phyloP scores from a whole-genome alignment of 805 yeast species.

The Barnettozyma siamensis region DNA sequence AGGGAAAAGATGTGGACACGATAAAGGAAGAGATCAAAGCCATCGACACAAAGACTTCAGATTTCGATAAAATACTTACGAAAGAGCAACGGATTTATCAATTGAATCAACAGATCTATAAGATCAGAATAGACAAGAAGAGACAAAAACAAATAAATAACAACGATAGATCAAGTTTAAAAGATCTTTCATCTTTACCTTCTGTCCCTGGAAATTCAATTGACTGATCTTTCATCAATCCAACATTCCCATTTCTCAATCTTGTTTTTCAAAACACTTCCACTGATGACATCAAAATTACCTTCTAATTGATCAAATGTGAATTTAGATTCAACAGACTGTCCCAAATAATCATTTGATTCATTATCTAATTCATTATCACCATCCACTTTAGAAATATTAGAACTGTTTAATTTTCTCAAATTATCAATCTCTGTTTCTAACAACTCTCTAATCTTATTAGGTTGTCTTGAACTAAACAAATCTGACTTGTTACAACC shows the following conservation, averaged over 20 bases:
- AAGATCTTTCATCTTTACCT: conserved; percentile 30
- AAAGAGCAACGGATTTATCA: conserved; percentile 31
- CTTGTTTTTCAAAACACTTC: conserved; percentile 59
- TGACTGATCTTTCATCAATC: conserved; percentile 71
- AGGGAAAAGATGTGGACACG: conserved; percentile 12
- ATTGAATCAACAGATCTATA: conserved; percentile 36
- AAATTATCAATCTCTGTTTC: conserved; percentile 59
- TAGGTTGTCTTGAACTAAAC: conserved; percentile 72
- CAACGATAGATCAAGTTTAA: conserved; percentile 24
- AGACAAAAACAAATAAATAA: conserved; percentile 14
- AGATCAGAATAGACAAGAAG: conserved; percentile 30
- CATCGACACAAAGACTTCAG: conserved; percentile 13
- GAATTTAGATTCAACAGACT: conserved; percentile 45
- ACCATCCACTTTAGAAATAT: conserved; percentile 27
- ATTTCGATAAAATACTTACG: conserved; percentile 19
- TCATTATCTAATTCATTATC: conserved; percentile 27
- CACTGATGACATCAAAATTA: conserved; percentile 61
- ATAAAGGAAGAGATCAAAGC: conserved; percentile 12
- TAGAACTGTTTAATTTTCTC: conserved; percentile 41
- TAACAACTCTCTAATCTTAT: conserved; percentile 51
- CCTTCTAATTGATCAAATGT: conserved; percentile 68
- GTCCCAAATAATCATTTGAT: conserved; percentile 37
- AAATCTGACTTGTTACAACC: conserved; percentile 85
- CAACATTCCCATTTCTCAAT: conserved; percentile 64
- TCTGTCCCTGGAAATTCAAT: conserved; percentile 28